Percentiles rank a stretch among this genome's conserved stretches.
Conservation (phyloP, 1,284 basidiomycete genomes). For the Neonothopanus nambi region DNA sequence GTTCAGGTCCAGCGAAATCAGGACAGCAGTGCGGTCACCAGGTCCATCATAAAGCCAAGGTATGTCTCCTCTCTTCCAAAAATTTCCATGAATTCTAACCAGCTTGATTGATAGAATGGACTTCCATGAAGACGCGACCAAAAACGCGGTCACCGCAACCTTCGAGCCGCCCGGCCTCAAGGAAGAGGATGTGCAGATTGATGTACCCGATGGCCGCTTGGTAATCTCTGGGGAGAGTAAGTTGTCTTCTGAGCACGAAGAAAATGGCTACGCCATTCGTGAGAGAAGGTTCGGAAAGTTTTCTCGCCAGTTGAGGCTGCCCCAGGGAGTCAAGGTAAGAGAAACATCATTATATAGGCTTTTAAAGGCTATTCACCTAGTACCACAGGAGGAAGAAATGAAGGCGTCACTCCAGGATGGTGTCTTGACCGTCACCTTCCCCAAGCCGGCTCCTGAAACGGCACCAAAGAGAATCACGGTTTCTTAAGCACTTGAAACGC, state of each 20-base stretch:
- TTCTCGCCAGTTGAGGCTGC: conserved; percentile 18
- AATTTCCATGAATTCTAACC: background rate
- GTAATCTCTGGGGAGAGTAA: conserved; percentile 19
- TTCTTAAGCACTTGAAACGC: no score
- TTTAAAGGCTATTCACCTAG: background rate
- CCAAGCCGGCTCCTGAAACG: background rate
- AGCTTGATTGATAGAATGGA: conserved; percentile 16
- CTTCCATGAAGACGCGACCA: conserved; percentile 17
- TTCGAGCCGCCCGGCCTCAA: conserved; percentile 22
- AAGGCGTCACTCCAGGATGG: conserved; percentile 27
- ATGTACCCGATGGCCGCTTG: conserved; percentile 17
- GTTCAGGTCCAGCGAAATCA: no score
- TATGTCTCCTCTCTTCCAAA: background rate
- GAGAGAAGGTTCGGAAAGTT: conserved; percentile 21
- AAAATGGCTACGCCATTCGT: conserved; percentile 20
- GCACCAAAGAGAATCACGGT: no score
- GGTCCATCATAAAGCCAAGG: conserved; percentile 11
- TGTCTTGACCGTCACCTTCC: conserved; percentile 26
- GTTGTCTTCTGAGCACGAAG: conserved; percentile 15
- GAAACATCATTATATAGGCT: background rate
- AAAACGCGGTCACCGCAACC: conserved; percentile 19
- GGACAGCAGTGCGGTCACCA: background rate
- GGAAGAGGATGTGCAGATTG: conserved; percentile 16
- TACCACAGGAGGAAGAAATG: conserved; percentile 26
- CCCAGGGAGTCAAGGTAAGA: conserved; percentile 21